A percentile compares a stretch with the other conserved stretches of the same genome.
Conservation (phyloP, 192 early-diverging fungal species). For the Dissophora globulifera region DNA sequence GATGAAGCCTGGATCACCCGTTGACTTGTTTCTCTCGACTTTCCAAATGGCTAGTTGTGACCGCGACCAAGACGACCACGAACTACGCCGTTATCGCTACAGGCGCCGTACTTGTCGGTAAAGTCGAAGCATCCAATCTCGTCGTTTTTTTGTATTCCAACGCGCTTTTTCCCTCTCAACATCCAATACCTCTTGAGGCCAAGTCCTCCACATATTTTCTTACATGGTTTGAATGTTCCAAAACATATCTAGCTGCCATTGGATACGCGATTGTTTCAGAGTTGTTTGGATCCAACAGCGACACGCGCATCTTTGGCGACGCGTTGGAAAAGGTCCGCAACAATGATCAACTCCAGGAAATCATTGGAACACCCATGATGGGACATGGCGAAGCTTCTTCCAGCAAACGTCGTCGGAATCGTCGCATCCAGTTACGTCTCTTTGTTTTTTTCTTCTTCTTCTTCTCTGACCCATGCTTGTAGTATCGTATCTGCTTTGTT, state of each 20-base stretch:
- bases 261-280: conserved; percentile 59
- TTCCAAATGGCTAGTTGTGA: conserved; percentile 57
- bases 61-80: conserved; percentile 60
- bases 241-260: conserved; percentile 30
- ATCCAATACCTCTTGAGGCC: no score
- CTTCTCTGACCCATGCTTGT: no score
- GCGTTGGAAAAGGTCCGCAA: conserved; percentile 59
- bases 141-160: neutral
- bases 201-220: no score
- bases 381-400: conserved; percentile 46
- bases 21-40: no score
- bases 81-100: conserved; percentile 60
- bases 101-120: conserved; percentile 57
- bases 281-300: conserved; percentile 61
- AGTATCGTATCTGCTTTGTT: no score
- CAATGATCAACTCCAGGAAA: conserved; percentile 51
- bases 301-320: conserved; percentile 63
- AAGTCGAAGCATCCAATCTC: neutral
- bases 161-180: neutral
- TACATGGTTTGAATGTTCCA: no score
- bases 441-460: neutral
- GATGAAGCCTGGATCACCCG: no score
- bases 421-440: conserved; percentile 43
- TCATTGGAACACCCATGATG: conserved; percentile 46
- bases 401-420: conserved; percentile 39